Evolutionary conservation across 225 moss, liverwort and hornwort species (phyloP).

Genomic region (Marchantia paleacea): DNA sequence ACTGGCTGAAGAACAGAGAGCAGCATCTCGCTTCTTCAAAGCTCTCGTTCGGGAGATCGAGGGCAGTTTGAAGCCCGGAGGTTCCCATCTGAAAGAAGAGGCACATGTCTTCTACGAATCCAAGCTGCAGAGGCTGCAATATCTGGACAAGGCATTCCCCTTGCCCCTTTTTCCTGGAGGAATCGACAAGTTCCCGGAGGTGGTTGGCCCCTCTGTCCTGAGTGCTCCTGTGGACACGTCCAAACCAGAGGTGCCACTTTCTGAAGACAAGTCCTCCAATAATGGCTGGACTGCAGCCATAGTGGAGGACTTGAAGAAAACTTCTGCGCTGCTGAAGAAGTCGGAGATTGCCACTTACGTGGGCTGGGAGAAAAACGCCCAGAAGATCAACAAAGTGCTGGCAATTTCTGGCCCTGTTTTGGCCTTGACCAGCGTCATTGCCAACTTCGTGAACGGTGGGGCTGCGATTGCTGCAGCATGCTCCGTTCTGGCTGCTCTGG

Average conservation of each 20-base stretch:
- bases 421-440: conserved; percentile 31
- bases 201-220: conserved; percentile 33
- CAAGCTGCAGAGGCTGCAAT: conserved; percentile 31
- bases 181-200: conserved; percentile 41
- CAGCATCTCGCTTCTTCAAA: conserved; percentile 38
- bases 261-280: conserved; percentile 2
- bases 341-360: conserved; percentile 34
- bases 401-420: conserved; percentile 34
- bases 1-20: conserved; percentile 47
- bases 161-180: conserved; percentile 44
- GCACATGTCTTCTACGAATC: conserved; percentile 33
- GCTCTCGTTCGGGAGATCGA: conserved; percentile 40
- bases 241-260: conserved; percentile 23
- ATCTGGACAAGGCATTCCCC: conserved; percentile 38
- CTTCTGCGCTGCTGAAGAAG: conserved; percentile 34
- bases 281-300: conserved; percentile 44
- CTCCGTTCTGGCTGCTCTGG: conserved; percentile 48
- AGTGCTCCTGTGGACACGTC: conserved; percentile 32
- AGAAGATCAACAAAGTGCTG: conserved; percentile 35
- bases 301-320: conserved; percentile 39
- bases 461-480: conserved; percentile 37
- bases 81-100: conserved; percentile 32
- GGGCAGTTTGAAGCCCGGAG: conserved; percentile 34
- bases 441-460: conserved; percentile 30
- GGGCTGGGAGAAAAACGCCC: conserved; percentile 19